Evolutionary conservation across 306 rosid species (phyloP), one percentile per base, ranked within the genome.

Genomic region (Trifolium dubium): DNA sequence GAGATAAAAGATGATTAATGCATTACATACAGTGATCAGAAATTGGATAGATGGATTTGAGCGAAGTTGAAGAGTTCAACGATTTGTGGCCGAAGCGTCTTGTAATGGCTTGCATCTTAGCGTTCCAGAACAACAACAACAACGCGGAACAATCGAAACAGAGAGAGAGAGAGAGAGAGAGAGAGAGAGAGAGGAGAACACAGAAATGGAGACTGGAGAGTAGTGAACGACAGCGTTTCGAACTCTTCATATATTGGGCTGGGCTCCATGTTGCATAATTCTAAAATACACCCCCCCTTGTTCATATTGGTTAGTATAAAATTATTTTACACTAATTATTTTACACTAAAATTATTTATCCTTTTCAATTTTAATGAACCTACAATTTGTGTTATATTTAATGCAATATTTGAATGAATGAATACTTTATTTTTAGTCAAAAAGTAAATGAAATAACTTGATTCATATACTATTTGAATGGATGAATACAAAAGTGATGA

Each of bases 101-200:
- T 23, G 92, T 53, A 60, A 87, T 55, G 75, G 87, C 79, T 89
- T 92, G 99, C 99, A 95, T 95, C 88, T 75, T 85, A 79, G 72
- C 80, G 88, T 73, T 83, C 43, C 63, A 59, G 46, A 56, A 49
- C 15, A 28, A 41, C 28, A 12, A 23, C 6, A 8, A 56, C 35
- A 29, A 56, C 23, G 10, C 10, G 17, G 60, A 54, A 54, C 5
- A 54, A 54, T 10, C 32, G n/a, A 62, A 31, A 60, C 64, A 0
- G 72, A 5, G 17, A 47, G 76, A 7, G 68, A 66, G 19, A 34
- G 17, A 66, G 67, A 71, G 10, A 28, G 18, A 60, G 44, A 7
- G 68, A 66, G 19, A 34, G 17, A 66, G 67, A 71, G 10, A 28
- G 18, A 60, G 44, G 39, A 63, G 23, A 34, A 17, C 8, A 14